These are phyloP conservation scores for Pseudotulostoma volvatum DNA, from an alignment of 495 filamentous ascomycete genomes.

Conservation along the genomic window DNA sequence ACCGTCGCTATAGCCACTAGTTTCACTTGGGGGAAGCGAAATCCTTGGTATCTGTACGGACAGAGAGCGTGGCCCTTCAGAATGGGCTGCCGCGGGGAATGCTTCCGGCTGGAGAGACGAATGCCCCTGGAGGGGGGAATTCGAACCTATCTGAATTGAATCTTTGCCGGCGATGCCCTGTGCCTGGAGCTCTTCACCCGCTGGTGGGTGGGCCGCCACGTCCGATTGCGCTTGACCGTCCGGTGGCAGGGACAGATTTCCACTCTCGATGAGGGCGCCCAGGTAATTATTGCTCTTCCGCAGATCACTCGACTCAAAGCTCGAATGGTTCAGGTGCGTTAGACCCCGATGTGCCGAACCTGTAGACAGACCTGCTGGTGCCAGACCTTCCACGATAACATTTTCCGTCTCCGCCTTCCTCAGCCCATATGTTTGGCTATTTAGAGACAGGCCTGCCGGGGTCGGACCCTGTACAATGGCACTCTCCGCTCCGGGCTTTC, in stretches of 20 bases:
- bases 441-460: not conserved
- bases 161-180: too few relatives aligned
- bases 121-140: not conserved
- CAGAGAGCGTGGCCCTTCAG: constrained; percentile 14
- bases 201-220: not conserved
- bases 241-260: constrained; percentile 13
- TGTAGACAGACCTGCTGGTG: not conserved
- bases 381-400: not conserved
- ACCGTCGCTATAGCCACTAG: constrained; percentile 47
- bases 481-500: not conserved
- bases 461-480: not conserved
- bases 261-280: constrained; percentile 23
- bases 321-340: not conserved
- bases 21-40: constrained; percentile 33
- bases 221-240: not conserved
- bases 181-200: not conserved
- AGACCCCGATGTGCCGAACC: not conserved
- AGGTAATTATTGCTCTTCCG: constrained; percentile 30
- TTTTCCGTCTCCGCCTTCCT: not conserved
- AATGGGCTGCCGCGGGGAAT: constrained; percentile 13
- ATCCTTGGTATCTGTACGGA: constrained; percentile 20
- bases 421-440: not conserved
- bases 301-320: constrained; percentile 9
- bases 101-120: not conserved
- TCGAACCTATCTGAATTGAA: not conserved